Evolutionary conservation across 2,329 filamentous ascomycete genomes (phyloP).

Genomic region (Acrodontium crateriforme): DNA sequence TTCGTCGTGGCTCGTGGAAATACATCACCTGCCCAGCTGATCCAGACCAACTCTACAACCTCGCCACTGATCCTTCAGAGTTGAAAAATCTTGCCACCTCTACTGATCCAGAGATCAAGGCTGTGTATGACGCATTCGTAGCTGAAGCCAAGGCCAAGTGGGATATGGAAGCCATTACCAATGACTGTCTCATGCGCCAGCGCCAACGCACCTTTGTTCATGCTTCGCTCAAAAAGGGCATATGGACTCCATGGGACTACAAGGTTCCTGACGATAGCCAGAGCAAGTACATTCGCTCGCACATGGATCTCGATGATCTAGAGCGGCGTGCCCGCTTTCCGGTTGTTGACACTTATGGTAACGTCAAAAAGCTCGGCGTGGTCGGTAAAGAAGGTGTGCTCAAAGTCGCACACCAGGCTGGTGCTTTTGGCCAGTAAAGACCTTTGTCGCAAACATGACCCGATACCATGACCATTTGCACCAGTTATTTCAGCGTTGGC

Average conservation of each 20-base stretch:
- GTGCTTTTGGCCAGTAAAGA: conserved; percentile 21
- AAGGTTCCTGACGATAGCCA: conserved; percentile 54
- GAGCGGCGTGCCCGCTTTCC: conserved; percentile 66
- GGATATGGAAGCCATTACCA: conserved; percentile 67
- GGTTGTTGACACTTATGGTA: conserved; percentile 32
- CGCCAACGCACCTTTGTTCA: conserved; percentile 66
- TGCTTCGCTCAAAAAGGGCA: conserved; percentile 62
- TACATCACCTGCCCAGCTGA: conserved; percentile 78
- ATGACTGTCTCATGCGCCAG: conserved; percentile 62
- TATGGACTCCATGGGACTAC: conserved; percentile 74
- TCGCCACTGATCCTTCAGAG: conserved; percentile 62
- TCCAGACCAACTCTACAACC: conserved; percentile 71
- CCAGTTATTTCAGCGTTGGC: no score
- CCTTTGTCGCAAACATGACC: no score
- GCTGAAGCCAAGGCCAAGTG: conserved; percentile 61
- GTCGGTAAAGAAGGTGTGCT: conserved; percentile 12
- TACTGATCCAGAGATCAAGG: conserved; percentile 24
- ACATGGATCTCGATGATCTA: conserved; percentile 66
- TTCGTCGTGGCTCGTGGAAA: conserved; percentile 78
- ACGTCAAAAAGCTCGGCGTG: conserved; percentile 13
- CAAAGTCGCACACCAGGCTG: conserved; percentile 19
- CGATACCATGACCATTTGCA: no score
- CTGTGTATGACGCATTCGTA: conserved; percentile 47
- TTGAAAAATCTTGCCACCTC: conserved; percentile 52
- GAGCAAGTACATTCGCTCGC: conserved; percentile 67